Percentiles rank a stretch among this genome's conserved stretches.
Conservation (phyloP, 768 basidiomycete species). For the Hebeloma cylindrosporum region DNA sequence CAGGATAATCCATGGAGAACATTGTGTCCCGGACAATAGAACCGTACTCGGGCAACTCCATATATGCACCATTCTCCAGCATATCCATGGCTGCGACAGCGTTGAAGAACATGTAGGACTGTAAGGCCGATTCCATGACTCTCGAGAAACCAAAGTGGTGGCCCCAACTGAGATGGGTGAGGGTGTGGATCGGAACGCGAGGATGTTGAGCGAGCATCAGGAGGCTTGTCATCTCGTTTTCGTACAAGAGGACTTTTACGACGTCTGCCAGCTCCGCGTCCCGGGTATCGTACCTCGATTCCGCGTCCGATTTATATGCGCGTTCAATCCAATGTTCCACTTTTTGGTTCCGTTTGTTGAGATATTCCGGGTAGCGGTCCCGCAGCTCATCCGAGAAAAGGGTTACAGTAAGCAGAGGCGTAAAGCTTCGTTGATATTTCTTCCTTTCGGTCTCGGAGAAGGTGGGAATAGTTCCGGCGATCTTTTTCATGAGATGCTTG, state of each 20-base stretch:
- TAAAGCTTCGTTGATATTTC: constrained; percentile 28
- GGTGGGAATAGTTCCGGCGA: constrained; percentile 26
- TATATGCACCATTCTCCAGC: constrained; percentile 29
- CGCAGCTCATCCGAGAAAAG: constrained; percentile 33
- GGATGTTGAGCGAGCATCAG: constrained; percentile 40
- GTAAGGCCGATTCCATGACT: constrained; percentile 29
- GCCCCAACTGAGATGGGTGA: constrained; percentile 29
- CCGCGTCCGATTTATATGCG: constrained; percentile 3
- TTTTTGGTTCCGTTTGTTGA: constrained; percentile 30
- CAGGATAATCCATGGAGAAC: constrained; percentile 26
- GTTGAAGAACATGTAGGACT: constrained; percentile 39
- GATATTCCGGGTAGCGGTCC: constrained; percentile 28
- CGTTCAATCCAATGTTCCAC: constrained; percentile 34
- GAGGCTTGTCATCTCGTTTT: constrained; percentile 32
- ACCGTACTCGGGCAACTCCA: constrained; percentile 19
- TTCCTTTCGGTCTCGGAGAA: constrained; percentile 39
- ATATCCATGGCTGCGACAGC: constrained; percentile 29
- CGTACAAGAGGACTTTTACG: constrained; percentile 35
- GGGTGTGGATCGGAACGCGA: constrained; percentile 24
- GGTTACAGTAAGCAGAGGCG: constrained; percentile 15
- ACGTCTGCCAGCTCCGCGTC: constrained; percentile 33
- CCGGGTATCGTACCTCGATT: constrained; percentile 17
- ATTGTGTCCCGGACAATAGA: constrained; percentile 19
- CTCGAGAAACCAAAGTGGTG: constrained; percentile 36
- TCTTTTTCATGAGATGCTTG: constrained; percentile 32